These are phyloP conservation scores for Aphanomyces stellatus DNA, from an alignment of 352 stramenopile genomes.

Conservation along the genomic window DNA sequence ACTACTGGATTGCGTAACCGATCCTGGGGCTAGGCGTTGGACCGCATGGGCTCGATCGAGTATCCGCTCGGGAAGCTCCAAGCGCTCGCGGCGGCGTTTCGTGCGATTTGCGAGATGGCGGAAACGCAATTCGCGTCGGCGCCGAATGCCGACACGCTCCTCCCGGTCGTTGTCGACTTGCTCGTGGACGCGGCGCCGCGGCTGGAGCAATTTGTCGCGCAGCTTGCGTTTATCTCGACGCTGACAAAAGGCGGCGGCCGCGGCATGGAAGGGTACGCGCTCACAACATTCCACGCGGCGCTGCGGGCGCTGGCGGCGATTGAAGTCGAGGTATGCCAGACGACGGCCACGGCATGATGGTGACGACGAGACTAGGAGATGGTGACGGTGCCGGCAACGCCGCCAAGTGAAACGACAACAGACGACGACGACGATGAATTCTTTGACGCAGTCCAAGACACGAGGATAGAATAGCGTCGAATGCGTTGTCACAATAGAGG, in stretches of 20 bases:
- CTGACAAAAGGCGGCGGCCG: conserved; percentile 67
- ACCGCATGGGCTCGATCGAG: conserved; percentile 37
- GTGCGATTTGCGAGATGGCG: conserved; percentile 52
- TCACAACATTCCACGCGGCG: conserved; percentile 65
- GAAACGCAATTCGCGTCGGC: conserved; percentile 50
- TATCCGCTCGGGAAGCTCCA: conserved; percentile 54
- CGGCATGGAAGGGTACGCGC: conserved; percentile 64
- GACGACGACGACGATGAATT: conserved; percentile 42
- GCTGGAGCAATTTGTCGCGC: conserved; percentile 44
- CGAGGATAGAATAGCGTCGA: too few species aligned
- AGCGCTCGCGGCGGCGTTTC: conserved; percentile 49
- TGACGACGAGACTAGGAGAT: conserved; percentile 23
- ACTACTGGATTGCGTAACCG: too few species aligned
- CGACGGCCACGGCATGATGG: background rate
- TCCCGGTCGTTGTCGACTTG: conserved; percentile 52
- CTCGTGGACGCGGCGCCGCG: conserved; percentile 18
- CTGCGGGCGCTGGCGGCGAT: conserved; percentile 61
- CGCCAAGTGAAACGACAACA: conserved; percentile 25
- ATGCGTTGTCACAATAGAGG: background rate
- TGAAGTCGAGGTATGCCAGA: conserved; percentile 27
- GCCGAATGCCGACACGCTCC: conserved; percentile 60
- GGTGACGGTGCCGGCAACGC: conserved; percentile 9
- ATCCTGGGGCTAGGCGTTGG: conserved; percentile 35
- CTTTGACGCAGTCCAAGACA: conserved; percentile 34
- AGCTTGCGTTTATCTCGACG: conserved; percentile 68